Percentiles rank a stretch among this genome's conserved stretches.
Conservation (phyloP, 176 grass and related monocot genomes). For the Carex littledalei region DNA sequence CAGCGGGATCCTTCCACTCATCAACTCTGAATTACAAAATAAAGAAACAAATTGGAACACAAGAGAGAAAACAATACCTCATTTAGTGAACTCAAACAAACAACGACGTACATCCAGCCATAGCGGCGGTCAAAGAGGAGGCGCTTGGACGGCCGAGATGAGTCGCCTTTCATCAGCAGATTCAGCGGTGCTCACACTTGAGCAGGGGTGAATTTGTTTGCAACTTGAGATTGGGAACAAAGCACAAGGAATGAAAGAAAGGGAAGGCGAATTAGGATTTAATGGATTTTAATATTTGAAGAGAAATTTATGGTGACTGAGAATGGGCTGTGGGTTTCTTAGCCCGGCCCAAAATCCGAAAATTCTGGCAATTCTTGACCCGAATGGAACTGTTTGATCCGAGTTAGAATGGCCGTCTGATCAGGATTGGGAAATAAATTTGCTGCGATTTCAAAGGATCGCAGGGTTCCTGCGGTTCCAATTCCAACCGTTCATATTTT, state of each 20-base stretch:
- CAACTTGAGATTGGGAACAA: neutral
- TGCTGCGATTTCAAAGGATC: too few species aligned
- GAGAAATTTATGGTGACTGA: neutral
- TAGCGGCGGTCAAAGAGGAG: constrained; percentile 45
- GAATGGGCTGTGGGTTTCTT: neutral
- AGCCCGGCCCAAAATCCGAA: neutral
- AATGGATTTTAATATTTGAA: too few species aligned
- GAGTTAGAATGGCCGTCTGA: too few species aligned
- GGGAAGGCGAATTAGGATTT: too few species aligned
- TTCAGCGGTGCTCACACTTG: too few species aligned
- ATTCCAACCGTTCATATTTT: too few species aligned
- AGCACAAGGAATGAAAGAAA: neutral
- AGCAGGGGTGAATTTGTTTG: neutral
- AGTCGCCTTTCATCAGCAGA: neutral
- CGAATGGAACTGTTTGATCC: too few species aligned
- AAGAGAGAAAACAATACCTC: neutral
- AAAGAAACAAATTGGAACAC: neutral
- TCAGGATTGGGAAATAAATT: too few species aligned
- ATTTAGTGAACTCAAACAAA: neutral
- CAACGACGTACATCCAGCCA: constrained; percentile 36
- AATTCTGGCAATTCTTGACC: too few species aligned
- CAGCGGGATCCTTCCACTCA: constrained; percentile 27
- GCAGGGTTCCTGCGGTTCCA: too few species aligned
- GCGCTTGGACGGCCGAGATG: constrained; percentile 17
- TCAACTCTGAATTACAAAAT: constrained; percentile 18